A percentile compares a stretch with the other conserved stretches of the same genome.
Conservation (phyloP, 768 basidiomycete genomes). For the Mycena galericulata region DNA sequence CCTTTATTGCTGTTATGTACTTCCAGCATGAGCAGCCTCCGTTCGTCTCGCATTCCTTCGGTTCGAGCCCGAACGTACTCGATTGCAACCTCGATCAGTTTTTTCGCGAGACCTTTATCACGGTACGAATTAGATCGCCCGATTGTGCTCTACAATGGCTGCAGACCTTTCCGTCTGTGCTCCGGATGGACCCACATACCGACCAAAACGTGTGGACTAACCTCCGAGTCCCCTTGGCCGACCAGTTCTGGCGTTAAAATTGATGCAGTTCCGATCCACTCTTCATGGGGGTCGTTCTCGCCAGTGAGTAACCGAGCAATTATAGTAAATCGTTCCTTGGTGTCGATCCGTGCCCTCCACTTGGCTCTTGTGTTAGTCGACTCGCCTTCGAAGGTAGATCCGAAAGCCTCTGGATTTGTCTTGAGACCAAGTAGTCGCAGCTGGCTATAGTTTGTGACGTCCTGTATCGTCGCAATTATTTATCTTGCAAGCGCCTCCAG, state of each 20-base stretch:
- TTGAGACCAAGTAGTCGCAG: constrained; percentile 44
- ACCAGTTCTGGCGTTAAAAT: constrained; percentile 35
- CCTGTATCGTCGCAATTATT: not conserved
- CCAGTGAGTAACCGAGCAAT: constrained; percentile 27
- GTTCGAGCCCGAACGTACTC: constrained; percentile 25
- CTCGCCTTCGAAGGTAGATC: constrained; percentile 42
- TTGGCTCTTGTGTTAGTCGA: constrained; percentile 35
- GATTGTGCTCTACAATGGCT: not conserved
- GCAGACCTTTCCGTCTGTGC: constrained; percentile 37
- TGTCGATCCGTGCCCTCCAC: constrained; percentile 43
- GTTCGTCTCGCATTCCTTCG: constrained; percentile 13
- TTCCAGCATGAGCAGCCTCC: constrained; percentile 31
- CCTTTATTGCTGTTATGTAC: constrained; percentile 36
- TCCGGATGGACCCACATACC: constrained; percentile 43
- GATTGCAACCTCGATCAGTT: constrained; percentile 25
- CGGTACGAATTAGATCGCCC: not conserved
- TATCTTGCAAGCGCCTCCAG: no score
- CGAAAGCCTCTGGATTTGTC: constrained; percentile 44
- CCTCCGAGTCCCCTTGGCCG: constrained; percentile 1
- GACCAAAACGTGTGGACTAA: constrained; percentile 22
- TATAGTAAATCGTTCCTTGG: constrained; percentile 36
- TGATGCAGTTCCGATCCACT: constrained; percentile 37
- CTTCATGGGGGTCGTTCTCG: not conserved
- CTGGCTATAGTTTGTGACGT: constrained; percentile 37
- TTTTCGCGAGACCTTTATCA: constrained; percentile 24